These are phyloP conservation scores for Penicillium decumbens DNA, from an alignment of 2,329 filamentous ascomycete genomes.

Conservation along the genomic window DNA sequence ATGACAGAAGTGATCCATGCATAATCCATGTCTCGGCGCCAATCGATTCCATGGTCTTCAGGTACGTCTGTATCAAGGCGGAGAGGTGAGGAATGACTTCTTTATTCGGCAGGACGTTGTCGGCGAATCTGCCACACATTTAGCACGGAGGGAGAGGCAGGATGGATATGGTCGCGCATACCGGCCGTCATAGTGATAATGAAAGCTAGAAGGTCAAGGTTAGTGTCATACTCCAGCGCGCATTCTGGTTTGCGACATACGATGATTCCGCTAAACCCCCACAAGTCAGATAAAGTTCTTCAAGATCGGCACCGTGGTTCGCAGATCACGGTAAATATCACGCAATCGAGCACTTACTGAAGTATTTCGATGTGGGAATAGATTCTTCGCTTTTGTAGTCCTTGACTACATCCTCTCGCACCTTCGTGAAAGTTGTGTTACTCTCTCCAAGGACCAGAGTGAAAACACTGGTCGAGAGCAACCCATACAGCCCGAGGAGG, in stretches of 20 bases:
- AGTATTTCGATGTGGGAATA: constrained; percentile 48
- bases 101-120: constrained; percentile 43
- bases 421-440: constrained; percentile 41
- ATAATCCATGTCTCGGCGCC: constrained; percentile 60
- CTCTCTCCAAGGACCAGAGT: constrained; percentile 10
- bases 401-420: constrained; percentile 38
- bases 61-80: constrained; percentile 52
- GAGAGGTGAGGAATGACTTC: constrained; percentile 48
- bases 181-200: constrained; percentile 54
- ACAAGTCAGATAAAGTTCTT: constrained; percentile 6
- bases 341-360: constrained; percentile 37
- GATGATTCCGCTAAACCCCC: constrained; percentile 40
- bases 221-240: background rate
- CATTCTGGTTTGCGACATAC: constrained; percentile 27
- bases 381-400: constrained; percentile 39
- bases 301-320: background rate
- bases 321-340: background rate
- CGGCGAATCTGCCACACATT: constrained; percentile 45
- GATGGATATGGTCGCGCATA: constrained; percentile 11
- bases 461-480: constrained; percentile 15
- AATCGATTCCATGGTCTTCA: constrained; percentile 53
- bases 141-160: constrained; percentile 6
- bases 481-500: constrained; percentile 18
- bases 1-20: constrained; percentile 58
- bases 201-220: constrained; percentile 39